phyloP scores from a whole-genome alignment of 805 yeast species.

The Myxozyma sirexii region DNA sequence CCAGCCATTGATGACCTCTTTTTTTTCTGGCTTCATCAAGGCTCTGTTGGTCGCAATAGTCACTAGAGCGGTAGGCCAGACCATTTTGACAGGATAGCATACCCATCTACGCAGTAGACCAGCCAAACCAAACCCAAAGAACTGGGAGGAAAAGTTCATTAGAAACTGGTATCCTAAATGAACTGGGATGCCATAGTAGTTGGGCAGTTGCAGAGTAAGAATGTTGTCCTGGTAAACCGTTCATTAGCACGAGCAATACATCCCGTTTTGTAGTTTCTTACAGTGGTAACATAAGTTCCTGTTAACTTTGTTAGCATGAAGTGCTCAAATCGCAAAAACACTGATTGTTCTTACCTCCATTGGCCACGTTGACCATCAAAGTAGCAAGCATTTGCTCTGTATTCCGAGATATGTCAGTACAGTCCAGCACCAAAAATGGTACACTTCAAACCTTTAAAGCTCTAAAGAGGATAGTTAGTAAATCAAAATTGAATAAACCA shows the following conservation, averaged over 20 bases:
- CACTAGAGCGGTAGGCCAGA: constrained; percentile 72
- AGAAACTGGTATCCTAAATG: constrained; percentile 54
- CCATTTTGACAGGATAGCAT: constrained; percentile 62
- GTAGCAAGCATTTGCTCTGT: constrained; percentile 65
- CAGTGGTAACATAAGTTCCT: not conserved
- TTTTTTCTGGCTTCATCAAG: constrained; percentile 43
- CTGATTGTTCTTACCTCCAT: not conserved
- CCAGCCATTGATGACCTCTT: constrained; percentile 64
- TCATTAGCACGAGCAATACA: not conserved
- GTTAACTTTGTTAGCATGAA: not conserved
- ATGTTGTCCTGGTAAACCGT: constrained; percentile 39
- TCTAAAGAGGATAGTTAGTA: no score
- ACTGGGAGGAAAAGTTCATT: constrained; percentile 58
- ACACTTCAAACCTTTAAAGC: not conserved
- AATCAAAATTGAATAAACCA: no score
- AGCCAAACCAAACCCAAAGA: constrained; percentile 68
- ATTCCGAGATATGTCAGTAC: no score
- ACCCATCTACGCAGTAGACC: constrained; percentile 62
- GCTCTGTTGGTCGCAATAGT: constrained; percentile 59
- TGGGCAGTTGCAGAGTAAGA: constrained; percentile 40
- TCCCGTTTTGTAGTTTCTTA: not conserved
- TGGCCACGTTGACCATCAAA: constrained; percentile 39
- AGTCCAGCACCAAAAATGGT: no score
- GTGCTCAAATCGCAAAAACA: not conserved
- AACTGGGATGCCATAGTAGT: constrained; percentile 14